These are phyloP conservation scores for Microglena sp. DNA, from an alignment of 139 green algal genomes.

Conservation along the genomic window DNA sequence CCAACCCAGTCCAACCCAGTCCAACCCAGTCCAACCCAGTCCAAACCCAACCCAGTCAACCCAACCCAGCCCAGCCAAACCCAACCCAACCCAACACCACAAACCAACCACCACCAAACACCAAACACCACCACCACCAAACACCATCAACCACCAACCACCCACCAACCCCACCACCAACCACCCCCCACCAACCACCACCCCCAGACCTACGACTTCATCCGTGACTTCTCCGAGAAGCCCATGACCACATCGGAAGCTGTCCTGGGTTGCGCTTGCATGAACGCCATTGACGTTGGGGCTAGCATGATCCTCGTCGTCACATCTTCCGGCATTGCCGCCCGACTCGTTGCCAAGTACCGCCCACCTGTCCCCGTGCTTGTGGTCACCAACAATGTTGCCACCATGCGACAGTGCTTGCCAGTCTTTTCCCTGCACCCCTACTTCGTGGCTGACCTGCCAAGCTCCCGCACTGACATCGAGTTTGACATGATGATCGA, in stretches of 20 bases:
- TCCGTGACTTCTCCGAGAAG: conserved; percentile 42
- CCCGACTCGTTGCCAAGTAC: conserved; percentile 54
- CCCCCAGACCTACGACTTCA: conserved; percentile 35
- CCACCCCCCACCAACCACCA: no score
- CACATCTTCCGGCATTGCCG: conserved; percentile 17
- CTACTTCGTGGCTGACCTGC: conserved; percentile 30
- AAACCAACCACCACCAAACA: no score
- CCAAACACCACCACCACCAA: no score
- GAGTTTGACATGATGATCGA: conserved; percentile 20
- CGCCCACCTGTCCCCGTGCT: conserved; percentile 41
- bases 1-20: no score
- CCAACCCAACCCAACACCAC: no score
- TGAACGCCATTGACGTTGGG: conserved; percentile 33
- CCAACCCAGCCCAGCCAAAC: no score
- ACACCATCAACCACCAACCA: no score
- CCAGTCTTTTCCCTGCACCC: conserved; percentile 27
- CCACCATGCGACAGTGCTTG: conserved; percentile 25
- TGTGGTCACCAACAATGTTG: no score
- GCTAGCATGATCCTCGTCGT: conserved; percentile 34
- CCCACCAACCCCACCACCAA: no score
- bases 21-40: no score
- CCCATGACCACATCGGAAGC: conserved; percentile 27
- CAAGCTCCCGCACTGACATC: conserved; percentile 11
- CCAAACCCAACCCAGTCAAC: no score
- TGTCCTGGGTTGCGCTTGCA: conserved; percentile 29